A percentile compares a stretch with the other conserved stretches of the same genome.
phyloP scores from a whole-genome alignment of 1,284 basidiomycete species.

The Rhizopogon hawkerae region DNA sequence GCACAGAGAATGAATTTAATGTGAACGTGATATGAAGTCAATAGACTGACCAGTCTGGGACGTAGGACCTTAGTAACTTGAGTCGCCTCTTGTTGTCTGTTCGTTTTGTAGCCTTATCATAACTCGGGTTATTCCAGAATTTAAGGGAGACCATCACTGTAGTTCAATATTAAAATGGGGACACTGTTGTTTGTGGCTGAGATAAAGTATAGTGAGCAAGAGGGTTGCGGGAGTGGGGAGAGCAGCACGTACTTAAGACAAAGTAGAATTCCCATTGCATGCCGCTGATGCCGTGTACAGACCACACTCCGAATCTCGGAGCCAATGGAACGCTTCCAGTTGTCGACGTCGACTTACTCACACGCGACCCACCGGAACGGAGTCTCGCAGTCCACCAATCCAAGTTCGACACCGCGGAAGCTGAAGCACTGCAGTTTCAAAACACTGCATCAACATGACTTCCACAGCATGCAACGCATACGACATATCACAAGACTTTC shows the following conservation, averaged over 20 bases:
- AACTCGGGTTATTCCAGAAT: constrained; percentile 3
- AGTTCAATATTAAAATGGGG: background rate
- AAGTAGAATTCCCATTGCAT: background rate
- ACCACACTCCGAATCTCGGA: too few relatives aligned
- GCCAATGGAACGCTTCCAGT: too few relatives aligned
- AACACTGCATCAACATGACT: constrained; percentile 14
- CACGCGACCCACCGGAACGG: too few relatives aligned
- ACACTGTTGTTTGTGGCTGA: too few relatives aligned
- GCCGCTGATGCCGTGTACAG: background rate
- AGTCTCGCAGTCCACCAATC: too few relatives aligned
- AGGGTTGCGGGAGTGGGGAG: background rate
- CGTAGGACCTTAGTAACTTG: constrained; percentile 51
- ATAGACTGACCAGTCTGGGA: constrained; percentile 58
- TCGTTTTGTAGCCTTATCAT: constrained; percentile 12
- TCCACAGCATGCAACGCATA: constrained; percentile 12
- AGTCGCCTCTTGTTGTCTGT: constrained; percentile 30
- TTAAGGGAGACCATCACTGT: background rate
- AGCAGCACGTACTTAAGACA: background rate
- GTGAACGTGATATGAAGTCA: background rate
- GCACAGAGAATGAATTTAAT: constrained; percentile 2
- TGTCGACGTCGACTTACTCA: too few relatives aligned
- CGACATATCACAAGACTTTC: constrained; percentile 23
- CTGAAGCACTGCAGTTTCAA: background rate
- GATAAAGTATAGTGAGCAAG: background rate
- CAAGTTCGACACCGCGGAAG: background rate